phyloP scores from a whole-genome alignment of 352 stramenopile genomes.

The Pythium aristosporum region DNA sequence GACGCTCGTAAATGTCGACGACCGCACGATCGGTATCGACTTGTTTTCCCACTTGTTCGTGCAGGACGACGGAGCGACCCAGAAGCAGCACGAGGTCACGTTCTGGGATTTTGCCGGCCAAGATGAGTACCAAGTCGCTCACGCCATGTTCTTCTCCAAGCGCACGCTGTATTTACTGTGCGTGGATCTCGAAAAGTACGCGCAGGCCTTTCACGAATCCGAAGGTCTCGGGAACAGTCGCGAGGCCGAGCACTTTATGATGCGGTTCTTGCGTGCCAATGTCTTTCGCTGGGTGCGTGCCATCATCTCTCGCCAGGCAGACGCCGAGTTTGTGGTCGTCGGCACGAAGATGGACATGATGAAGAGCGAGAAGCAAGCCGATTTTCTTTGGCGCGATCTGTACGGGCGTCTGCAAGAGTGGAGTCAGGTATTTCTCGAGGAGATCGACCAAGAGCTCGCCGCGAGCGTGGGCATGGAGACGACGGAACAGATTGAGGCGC shows the following conservation, averaged over 20 bases:
- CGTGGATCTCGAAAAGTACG: conserved; percentile 22
- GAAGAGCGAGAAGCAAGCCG: background rate
- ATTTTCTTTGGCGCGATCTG: conserved; percentile 9
- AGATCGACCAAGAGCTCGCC: background rate
- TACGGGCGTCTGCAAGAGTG: conserved; percentile 1
- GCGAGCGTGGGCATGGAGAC: background rate
- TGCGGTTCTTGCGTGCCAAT: conserved; percentile 9
- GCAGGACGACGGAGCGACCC: background rate
- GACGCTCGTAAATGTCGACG: conserved; percentile 18
- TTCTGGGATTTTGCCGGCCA: conserved; percentile 21
- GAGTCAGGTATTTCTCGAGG: conserved; percentile 3
- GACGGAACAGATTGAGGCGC: background rate
- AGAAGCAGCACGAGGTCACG: conserved; percentile 7
- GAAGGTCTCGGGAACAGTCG: conserved; percentile 3
- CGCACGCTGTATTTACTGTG: conserved; percentile 23
- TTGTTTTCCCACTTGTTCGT: conserved; percentile 28
- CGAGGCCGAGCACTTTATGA: conserved; percentile 7
- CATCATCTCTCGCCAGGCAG: conserved; percentile 17
- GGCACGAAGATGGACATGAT: conserved; percentile 24
- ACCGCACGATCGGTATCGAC: conserved; percentile 36
- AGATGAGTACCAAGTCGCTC: conserved; percentile 16
- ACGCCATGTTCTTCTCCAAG: conserved; percentile 21
- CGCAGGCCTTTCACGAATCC: background rate
- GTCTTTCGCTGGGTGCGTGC: conserved; percentile 23
- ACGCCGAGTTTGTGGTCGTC: conserved; percentile 22